Percentiles rank a stretch among this genome's conserved stretches.
Conservation (phyloP, 2,329 filamentous ascomycete genomes). For the Colletotrichum nymphaeae region DNA sequence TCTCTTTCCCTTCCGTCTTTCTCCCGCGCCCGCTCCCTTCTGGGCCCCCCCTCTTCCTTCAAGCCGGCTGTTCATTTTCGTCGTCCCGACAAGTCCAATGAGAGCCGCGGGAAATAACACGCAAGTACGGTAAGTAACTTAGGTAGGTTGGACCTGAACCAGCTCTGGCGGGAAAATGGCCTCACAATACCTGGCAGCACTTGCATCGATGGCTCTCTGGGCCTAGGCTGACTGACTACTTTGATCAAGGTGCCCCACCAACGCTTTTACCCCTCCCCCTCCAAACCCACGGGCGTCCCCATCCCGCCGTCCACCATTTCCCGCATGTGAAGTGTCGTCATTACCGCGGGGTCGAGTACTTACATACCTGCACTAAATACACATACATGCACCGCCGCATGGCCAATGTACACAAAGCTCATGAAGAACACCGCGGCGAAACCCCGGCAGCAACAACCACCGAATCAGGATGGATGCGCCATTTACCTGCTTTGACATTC, state of each 20-base stretch:
- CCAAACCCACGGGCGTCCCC: background rate
- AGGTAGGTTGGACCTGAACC: background rate
- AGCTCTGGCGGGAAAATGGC: background rate
- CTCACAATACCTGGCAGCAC: background rate
- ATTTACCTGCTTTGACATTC: background rate
- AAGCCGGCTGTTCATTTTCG: slow-evolving; percentile 2
- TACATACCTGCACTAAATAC: no score
- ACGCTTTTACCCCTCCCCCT: slow-evolving; percentile 27
- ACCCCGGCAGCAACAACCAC: background rate
- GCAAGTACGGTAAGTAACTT: background rate
- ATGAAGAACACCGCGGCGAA: background rate
- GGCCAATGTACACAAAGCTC: background rate
- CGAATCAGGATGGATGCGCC: background rate
- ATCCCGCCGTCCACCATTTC: background rate
- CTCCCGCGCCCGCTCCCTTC: background rate
- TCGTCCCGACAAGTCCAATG: slow-evolving; percentile 11
- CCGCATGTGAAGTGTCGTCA: slow-evolving; percentile 34
- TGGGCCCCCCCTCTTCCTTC: background rate
- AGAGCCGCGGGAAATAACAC: background rate
- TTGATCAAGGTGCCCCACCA: background rate
- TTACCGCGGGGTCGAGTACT: slow-evolving; percentile 8
- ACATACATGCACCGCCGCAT: background rate
- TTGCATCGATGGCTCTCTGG: background rate
- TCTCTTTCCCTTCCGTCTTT: background rate
- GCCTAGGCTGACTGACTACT: background rate